phyloP scores from a whole-genome alignment of 2,329 filamentous ascomycete genomes.

The Aschersonia sp. region DNA sequence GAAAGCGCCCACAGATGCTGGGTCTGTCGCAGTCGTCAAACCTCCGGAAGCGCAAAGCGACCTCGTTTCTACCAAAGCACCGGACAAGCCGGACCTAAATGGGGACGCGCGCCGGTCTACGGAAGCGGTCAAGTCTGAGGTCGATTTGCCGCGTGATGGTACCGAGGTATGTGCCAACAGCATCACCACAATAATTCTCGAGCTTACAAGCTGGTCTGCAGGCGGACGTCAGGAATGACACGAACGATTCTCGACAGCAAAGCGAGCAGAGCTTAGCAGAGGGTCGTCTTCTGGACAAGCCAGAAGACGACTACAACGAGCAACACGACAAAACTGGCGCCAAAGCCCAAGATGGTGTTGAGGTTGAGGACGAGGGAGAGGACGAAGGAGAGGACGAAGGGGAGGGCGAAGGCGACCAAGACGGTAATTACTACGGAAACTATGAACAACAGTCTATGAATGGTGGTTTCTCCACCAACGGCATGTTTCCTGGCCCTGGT shows the following conservation, averaged over 20 bases:
- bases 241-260: not conserved
- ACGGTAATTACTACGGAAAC: slow-evolving; percentile 14
- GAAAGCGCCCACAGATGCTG: slow-evolving; percentile 29
- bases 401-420: slow-evolving; percentile 6
- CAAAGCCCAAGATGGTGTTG: slow-evolving; percentile 1
- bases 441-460: slow-evolving; percentile 24
- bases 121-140: not conserved
- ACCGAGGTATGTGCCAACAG: no score
- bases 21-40: slow-evolving; percentile 26
- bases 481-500: slow-evolving; percentile 45
- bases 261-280: not conserved
- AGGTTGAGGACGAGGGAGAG: not conserved
- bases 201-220: not conserved
- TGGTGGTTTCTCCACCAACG: slow-evolving; percentile 33
- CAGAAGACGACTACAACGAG: not conserved
- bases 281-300: not conserved
- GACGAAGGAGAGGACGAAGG: not conserved
- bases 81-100: not conserved
- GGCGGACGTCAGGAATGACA: not conserved
- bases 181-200: not conserved
- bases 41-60: slow-evolving; percentile 8
- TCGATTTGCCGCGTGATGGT: no score
- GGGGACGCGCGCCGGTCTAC: not conserved
- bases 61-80: not conserved
- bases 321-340: not conserved